Conservation (phyloP, 2,329 filamentous ascomycete genomes). For the Penicillium sp. region DNA sequence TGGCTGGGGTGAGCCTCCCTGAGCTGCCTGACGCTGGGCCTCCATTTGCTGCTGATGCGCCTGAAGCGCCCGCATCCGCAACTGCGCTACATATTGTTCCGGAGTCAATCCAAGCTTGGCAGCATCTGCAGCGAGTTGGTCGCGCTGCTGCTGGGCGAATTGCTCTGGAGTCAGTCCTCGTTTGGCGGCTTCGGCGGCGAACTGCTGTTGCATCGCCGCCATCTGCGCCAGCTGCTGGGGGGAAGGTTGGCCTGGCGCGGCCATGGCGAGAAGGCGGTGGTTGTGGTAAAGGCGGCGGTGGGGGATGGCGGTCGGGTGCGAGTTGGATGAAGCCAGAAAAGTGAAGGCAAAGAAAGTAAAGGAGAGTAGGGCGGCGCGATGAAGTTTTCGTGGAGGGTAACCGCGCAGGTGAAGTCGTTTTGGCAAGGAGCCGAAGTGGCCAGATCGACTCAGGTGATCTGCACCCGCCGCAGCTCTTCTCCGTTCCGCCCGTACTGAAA, state of each 20-base stretch:
- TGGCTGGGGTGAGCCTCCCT: slow-evolving; percentile 37
- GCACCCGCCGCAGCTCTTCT: slow-evolving; percentile 20
- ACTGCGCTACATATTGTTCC: slow-evolving; percentile 51
- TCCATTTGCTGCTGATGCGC: slow-evolving; percentile 43
- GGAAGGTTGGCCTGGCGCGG: slow-evolving; percentile 56
- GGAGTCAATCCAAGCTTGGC: slow-evolving; percentile 56
- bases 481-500: background rate
- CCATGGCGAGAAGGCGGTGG: slow-evolving; percentile 32
- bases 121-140: slow-evolving; percentile 49
- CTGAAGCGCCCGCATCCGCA: slow-evolving; percentile 51
- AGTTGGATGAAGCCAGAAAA: background rate
- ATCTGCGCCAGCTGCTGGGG: slow-evolving; percentile 90
- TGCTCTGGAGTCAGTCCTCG: slow-evolving; percentile 82
- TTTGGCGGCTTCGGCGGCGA: slow-evolving; percentile 80
- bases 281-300: background rate
- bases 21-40: slow-evolving; percentile 36
- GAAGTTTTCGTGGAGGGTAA: background rate
- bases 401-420: background rate
- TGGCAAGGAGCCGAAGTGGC: slow-evolving; percentile 24
- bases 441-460: slow-evolving; percentile 34
- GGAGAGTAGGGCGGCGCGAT: slow-evolving; percentile 3
- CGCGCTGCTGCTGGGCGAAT: slow-evolving; percentile 67
- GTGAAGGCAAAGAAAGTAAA: slow-evolving; percentile 1
- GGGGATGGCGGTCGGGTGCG: background rate
- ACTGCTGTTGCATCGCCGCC: slow-evolving; percentile 76